Evolutionary conservation across 139 green algal species (phyloP).

Genomic region (Eudorina sp.): DNA sequence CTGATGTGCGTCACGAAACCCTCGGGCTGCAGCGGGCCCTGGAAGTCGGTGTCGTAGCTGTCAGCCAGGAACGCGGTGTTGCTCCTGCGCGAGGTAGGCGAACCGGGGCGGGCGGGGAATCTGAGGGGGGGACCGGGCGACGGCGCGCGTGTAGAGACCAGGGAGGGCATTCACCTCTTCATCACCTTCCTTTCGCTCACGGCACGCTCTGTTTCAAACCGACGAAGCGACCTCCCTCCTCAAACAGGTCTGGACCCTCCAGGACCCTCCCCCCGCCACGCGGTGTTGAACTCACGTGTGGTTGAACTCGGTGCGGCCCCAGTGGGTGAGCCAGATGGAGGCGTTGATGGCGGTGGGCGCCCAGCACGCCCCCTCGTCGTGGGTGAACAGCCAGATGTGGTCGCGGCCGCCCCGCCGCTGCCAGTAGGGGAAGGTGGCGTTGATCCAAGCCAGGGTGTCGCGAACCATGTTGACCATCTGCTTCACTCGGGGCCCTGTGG

Average conservation of each 20-base stretch:
- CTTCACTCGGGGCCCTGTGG: constrained; percentile 51
- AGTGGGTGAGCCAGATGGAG: constrained; percentile 73
- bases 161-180: no score
- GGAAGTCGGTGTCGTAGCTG: constrained; percentile 51
- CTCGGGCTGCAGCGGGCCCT: constrained; percentile 36
- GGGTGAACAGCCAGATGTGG: constrained; percentile 77
- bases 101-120: no score
- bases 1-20: constrained; percentile 53
- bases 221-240: no score
- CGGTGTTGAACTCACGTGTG: constrained; percentile 45
- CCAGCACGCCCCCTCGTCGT: constrained; percentile 77
- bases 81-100: no score
- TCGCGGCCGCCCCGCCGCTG: constrained; percentile 62
- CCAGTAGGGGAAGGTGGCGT: constrained; percentile 69
- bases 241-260: no score
- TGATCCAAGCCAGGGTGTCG: constrained; percentile 67
- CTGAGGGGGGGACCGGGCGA: no score
- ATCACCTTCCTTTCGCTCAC: no score
- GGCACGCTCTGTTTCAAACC: no score
- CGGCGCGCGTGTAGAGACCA: no score
- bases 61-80: constrained; percentile 61
- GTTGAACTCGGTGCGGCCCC: constrained; percentile 58
- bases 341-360: constrained; percentile 55
- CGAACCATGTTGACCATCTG: constrained; percentile 60
- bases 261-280: neutral